Base-by-base conservation (phyloP, 805 yeast genomes). In the Zygosaccharomyces bisporus region DNA sequence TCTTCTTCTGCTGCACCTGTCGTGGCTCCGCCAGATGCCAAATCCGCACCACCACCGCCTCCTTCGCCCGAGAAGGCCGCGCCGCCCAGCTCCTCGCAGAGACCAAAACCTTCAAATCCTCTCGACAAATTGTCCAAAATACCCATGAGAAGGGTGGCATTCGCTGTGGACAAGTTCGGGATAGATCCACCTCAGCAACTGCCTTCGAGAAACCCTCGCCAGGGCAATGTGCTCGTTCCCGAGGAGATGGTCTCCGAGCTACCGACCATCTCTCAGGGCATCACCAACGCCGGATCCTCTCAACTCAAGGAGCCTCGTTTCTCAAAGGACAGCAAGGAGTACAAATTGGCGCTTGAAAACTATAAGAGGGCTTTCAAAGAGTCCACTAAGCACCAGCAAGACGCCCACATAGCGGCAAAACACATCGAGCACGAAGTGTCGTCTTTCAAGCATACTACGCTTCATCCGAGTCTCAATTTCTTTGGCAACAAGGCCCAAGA, bases 121-220 rank as follows among this genome's bases (percentile, higher is more conserved):
- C 30, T 68, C 18, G 58, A 59, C 34, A 51, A 49, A 20, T 39
- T 58, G 30, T 43, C 55, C 8, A 58, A 58, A 5, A 51, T 70
- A 1, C 60, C 58, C 16, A 67, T 86, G 60, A 74, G 77, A 51
- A 70, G 90, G 49, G 95, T 88, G 4, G 75, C 80, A 0, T 90
- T 90, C 64, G 88, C 93, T 0, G 73, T 87, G 4, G 85, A 85
- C 40, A 79, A 82, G 41, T 76, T 88, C 49, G 73, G 72, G 0
- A 72, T 71, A 49, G 96, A 90, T 63, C 97, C 97, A 2, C 95
- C 96, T 1, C 97, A 90, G 58, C 96, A 89, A 60, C 85, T 90
- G 49, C 97, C 97, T 2, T 84, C 95, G 1, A 70, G 95, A 57
- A 75, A 74, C 47, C 96, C 97, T 5, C 73, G 82, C 52, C 74